Conservation (phyloP, 2,329 filamentous ascomycete genomes). For the Acarospora socialis region DNA sequence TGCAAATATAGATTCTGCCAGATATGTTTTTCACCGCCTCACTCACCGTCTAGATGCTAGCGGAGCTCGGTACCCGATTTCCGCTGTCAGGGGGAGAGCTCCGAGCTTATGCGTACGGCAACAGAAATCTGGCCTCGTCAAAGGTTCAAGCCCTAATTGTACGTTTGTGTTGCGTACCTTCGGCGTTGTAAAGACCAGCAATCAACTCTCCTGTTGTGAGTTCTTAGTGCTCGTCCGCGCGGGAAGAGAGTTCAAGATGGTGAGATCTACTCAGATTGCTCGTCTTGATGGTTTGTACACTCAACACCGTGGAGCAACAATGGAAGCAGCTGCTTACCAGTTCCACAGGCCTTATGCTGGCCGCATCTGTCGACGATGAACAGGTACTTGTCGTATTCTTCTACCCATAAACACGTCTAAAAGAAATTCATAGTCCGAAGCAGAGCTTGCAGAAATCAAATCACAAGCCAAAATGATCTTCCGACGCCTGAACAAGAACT, state of each 20-base stretch:
- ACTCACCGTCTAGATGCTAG: no score
- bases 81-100: no score
- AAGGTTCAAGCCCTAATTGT: no score
- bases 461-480: conserved; percentile 81
- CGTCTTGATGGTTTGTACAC: conserved; percentile 63
- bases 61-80: no score
- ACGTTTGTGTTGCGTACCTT: no score
- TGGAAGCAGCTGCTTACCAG: conserved; percentile 10
- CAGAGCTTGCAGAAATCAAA: conserved; percentile 75
- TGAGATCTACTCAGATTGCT: conserved; percentile 85
- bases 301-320: conserved; percentile 9
- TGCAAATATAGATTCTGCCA: no score
- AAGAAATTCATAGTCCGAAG: conserved; percentile 40
- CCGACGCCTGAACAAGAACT: conserved; percentile 73
- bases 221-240: no score
- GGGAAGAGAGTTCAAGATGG: no score
- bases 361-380: conserved; percentile 86
- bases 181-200: no score
- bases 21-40: no score
- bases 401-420: conserved; percentile 2
- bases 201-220: background rate
- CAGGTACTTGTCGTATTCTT: conserved; percentile 34
- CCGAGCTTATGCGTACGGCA: no score
- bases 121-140: no score
- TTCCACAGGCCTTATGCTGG: conserved; percentile 70